Percentiles rank a stretch among this genome's conserved stretches.
Conservation (phyloP, 495 filamentous ascomycete genomes). For the Aspergillus incahuasiensis region DNA sequence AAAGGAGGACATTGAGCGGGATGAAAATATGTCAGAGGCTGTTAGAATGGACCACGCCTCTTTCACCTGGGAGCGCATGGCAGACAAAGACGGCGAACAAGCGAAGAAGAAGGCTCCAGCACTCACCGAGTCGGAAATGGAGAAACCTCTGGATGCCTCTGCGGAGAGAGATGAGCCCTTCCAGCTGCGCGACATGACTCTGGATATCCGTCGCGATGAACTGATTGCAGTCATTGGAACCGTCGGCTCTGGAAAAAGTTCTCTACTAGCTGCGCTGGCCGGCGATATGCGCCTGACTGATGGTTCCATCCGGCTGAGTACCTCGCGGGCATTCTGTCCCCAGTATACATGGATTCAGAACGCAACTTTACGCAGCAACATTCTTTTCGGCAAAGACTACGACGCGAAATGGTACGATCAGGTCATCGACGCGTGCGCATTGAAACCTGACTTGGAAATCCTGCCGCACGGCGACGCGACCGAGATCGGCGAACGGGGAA, state of each 20-base stretch:
- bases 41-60: slow-evolving; percentile 66
- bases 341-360: slow-evolving; percentile 99
- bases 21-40: slow-evolving; percentile 59
- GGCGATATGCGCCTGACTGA: slow-evolving; percentile 87
- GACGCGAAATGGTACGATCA: slow-evolving; percentile 51
- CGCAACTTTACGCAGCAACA: slow-evolving; percentile 77
- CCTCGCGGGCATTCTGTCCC: slow-evolving; percentile 80
- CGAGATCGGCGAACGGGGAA: slow-evolving; percentile 58
- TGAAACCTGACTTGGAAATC: slow-evolving; percentile 52
- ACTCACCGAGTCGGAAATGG: slow-evolving; percentile 18
- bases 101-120: slow-evolving; percentile 26
- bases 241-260: slow-evolving; percentile 90
- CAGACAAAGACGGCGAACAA: slow-evolving; percentile 13
- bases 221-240: slow-evolving; percentile 86
- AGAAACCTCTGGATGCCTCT: slow-evolving; percentile 44
- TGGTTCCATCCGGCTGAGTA: slow-evolving; percentile 70
- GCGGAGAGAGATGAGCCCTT: slow-evolving; percentile 50
- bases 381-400: slow-evolving; percentile 74
- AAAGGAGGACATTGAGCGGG: slow-evolving; percentile 63
- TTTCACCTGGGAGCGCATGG: slow-evolving; percentile 84
- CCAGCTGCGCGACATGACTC: slow-evolving; percentile 66
- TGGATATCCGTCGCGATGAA: slow-evolving; percentile 75
- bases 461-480: slow-evolving; percentile 54
- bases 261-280: slow-evolving; percentile 81
- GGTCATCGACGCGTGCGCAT: slow-evolving; percentile 55